Conservation (phyloP, 495 filamentous ascomycete species). For the Annulohypoxylon moriforme region DNA sequence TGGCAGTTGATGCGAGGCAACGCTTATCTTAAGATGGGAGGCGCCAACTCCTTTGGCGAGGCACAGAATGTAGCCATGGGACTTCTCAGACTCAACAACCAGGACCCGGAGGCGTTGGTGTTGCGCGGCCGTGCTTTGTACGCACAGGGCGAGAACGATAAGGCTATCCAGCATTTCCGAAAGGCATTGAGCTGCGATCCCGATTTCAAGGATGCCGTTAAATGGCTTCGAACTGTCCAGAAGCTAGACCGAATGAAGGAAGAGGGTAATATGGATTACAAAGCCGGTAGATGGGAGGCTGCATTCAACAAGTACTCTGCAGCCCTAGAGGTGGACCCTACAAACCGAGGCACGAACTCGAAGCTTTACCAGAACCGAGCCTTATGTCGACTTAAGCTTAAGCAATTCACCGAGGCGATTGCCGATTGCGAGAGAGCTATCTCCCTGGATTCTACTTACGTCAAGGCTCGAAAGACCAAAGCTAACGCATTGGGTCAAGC, state of each 20-base stretch:
- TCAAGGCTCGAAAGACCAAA: slow-evolving; percentile 91
- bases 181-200: slow-evolving; percentile 92
- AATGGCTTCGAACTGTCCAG: slow-evolving; percentile 84
- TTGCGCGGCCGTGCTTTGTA: slow-evolving; percentile 89
- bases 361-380: slow-evolving; percentile 95
- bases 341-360: slow-evolving; percentile 91
- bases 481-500: slow-evolving; percentile 86
- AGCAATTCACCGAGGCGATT: slow-evolving; percentile 82
- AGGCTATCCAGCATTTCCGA: slow-evolving; percentile 92
- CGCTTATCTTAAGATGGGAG: slow-evolving; percentile 94
- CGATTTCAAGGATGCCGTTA: slow-evolving; percentile 85
- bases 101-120: slow-evolving; percentile 93
- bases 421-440: slow-evolving; percentile 89
- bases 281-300: slow-evolving; percentile 78
- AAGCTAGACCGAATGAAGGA: slow-evolving; percentile 94
- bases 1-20: slow-evolving; percentile 94
- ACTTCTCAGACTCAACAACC: slow-evolving; percentile 83
- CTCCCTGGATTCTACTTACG: slow-evolving; percentile 82
- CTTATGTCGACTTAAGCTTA: slow-evolving; percentile 79
- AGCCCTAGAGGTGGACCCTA: slow-evolving; percentile 87
- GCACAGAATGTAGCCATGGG: slow-evolving; percentile 92
- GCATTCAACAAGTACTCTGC: slow-evolving; percentile 86
- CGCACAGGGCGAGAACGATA: slow-evolving; percentile 91
- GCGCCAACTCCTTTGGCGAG: slow-evolving; percentile 86
- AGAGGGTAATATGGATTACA: slow-evolving; percentile 91